Evolutionary conservation across 2,329 filamentous ascomycete genomes (phyloP).

Genomic region (Amesomyces nigricolor): DNA sequence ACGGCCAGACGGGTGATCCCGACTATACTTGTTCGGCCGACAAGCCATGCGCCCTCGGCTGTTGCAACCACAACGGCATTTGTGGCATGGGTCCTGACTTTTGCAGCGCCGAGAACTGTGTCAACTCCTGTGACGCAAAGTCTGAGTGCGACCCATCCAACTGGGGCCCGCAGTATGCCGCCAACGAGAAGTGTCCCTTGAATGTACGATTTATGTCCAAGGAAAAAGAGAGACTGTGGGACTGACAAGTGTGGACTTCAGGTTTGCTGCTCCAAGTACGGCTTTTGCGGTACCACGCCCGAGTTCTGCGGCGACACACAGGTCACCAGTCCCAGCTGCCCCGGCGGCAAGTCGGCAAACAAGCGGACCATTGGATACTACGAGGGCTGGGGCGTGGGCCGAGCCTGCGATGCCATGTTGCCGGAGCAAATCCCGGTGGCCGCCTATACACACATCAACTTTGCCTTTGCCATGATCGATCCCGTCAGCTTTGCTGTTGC

Average conservation of each 20-base stretch:
- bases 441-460: slow-evolving; percentile 2
- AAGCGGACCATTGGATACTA: slow-evolving; percentile 5
- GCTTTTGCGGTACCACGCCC: slow-evolving; percentile 2
- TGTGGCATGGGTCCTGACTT: slow-evolving; percentile 4
- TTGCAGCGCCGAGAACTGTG: neutral
- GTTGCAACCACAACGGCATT: slow-evolving; percentile 2
- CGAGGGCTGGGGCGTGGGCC: neutral
- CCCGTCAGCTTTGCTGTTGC: neutral
- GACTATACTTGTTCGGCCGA: slow-evolving; percentile 4
- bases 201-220: neutral
- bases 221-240: no score
- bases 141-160: slow-evolving; percentile 4
- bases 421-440: slow-evolving; percentile 1
- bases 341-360: slow-evolving; percentile 1
- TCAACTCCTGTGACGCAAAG: slow-evolving; percentile 7
- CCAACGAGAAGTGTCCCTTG: slow-evolving; percentile 1
- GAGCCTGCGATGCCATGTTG: neutral
- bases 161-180: slow-evolving; percentile 6
- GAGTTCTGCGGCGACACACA: slow-evolving; percentile 3
- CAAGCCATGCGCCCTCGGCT: slow-evolving; percentile 3
- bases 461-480: slow-evolving; percentile 4
- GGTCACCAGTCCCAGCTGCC: neutral
- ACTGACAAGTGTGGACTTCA: neutral
- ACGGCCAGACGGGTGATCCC: slow-evolving; percentile 2
- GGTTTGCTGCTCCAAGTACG: slow-evolving; percentile 5